Evolutionary conservation across 2,329 filamentous ascomycete genomes (phyloP).

Genomic region (Dichotomopilus funicola): DNA sequence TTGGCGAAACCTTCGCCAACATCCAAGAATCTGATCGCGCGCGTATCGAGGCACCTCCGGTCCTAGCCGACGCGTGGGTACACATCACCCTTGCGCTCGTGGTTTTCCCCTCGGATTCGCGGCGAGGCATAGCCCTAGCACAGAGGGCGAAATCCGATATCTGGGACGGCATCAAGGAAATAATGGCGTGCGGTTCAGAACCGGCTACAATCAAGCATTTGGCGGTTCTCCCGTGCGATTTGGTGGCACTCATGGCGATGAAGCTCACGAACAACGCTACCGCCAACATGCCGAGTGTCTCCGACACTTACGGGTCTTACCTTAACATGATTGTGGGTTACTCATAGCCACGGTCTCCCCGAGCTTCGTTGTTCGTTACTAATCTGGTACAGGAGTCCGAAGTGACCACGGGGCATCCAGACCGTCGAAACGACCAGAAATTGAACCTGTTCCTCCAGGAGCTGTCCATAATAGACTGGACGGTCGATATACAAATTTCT

Average conservation of each 20-base stretch:
- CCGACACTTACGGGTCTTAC: constrained; percentile 37
- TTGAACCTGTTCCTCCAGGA: constrained; percentile 38
- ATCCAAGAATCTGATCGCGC: constrained; percentile 25
- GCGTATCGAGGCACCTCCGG: constrained; percentile 30
- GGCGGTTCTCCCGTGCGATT: constrained; percentile 37
- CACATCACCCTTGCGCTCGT: constrained; percentile 12
- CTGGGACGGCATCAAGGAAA: not conserved
- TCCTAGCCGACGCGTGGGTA: constrained; percentile 35
- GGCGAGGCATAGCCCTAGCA: not conserved
- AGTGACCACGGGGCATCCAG: constrained; percentile 35
- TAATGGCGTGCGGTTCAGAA: constrained; percentile 17
- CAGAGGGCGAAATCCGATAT: not conserved
- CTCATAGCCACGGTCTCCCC: not conserved
- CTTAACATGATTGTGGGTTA: constrained; percentile 35
- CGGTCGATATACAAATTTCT: constrained; percentile 23
- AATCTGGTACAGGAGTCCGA: constrained; percentile 31
- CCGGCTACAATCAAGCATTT: constrained; percentile 31
- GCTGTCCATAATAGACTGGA: constrained; percentile 33
- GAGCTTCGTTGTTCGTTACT: not conserved
- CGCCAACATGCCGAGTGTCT: constrained; percentile 33
- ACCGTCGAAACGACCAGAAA: constrained; percentile 36
- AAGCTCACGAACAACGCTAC: constrained; percentile 36
- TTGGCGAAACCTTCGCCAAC: constrained; percentile 29
- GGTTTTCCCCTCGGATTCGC: not conserved
- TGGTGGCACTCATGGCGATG: constrained; percentile 35